Evolutionary conservation across 352 stramenopile genomes (phyloP), one percentile per base, ranked within the genome.

Genomic region (Globisporangium middletonii): DNA sequence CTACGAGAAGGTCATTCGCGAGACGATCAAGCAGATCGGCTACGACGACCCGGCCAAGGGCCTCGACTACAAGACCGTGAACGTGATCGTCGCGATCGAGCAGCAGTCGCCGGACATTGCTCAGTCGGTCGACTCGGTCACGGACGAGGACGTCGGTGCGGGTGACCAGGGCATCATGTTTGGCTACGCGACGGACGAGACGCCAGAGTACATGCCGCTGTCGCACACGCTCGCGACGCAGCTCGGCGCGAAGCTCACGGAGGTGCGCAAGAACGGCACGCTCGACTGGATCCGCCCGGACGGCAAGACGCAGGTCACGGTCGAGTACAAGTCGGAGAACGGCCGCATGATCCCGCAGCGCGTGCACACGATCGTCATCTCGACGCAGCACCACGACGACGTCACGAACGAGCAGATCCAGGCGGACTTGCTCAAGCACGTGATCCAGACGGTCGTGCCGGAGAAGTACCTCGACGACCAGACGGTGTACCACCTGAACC

Each of bases 401-500:
- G 96, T 99, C 26, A 97, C 86, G 46, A 98, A 99, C 72, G 97
- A 99, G 72, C 97, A 99, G 72, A 99, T 99, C 71, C 79, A 86
- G 13, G 82, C 89, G 16, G 96, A 99, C 69, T 83, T 99, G 5
- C 98, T 99, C 87, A 98, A 99, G 80, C 90, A 99, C 77, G 97
- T 99, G 12, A 98, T 99, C 64, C 97, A 98, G 73, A 86, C 91
- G 2, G 97, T 99, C 41, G 92, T 99, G 60, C 97, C 97, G 12
- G 96, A 96, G 67, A 98, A 99, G 83, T 99, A 99, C 83, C 71
- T 99, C 1, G 97, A 99, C 71, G 96, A 99, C 69, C 96, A 99
- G 68, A 99, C 97, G 49, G 95, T 99, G 63, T 99, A 99, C 87
- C 95, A 99, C 88, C 76, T 99, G 65, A 99, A 99, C 79, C 97